Evolutionary conservation across 495 filamentous ascomycete genomes (phyloP).

Genomic region (Xylaria nigripes): DNA sequence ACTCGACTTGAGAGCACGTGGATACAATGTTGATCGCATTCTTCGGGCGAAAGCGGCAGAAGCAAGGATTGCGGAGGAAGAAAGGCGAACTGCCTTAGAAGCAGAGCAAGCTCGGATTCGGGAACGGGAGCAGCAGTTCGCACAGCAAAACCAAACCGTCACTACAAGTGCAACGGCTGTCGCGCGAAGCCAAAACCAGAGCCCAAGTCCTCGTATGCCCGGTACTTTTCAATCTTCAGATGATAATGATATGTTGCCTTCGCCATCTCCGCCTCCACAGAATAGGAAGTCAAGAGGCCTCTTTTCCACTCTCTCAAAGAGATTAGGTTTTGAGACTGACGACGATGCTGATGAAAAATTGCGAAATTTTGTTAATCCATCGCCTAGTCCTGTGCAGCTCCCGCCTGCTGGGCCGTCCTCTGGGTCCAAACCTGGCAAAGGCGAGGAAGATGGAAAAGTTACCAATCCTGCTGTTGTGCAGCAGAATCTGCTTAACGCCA

Average conservation of each 20-base stretch:
- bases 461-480: constrained; percentile 49
- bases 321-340: constrained; percentile 53
- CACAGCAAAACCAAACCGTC: constrained; percentile 30
- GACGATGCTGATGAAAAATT: constrained; percentile 33
- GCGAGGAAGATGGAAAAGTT: constrained; percentile 34
- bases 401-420: constrained; percentile 17
- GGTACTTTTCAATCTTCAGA: constrained; percentile 60
- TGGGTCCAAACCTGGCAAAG: constrained; percentile 14
- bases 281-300: constrained; percentile 36
- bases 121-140: constrained; percentile 50
- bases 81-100: constrained; percentile 66
- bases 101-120: constrained; percentile 61
- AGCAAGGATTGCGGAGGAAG: constrained; percentile 73
- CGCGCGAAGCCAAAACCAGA: constrained; percentile 25
- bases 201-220: constrained; percentile 46
- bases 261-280: constrained; percentile 20
- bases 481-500: constrained; percentile 68
- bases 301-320: constrained; percentile 56
- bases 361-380: constrained; percentile 31
- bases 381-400: constrained; percentile 12
- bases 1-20: constrained; percentile 64
- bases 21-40: constrained; percentile 93
- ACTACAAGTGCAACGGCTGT: constrained; percentile 23
- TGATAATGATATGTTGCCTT: constrained; percentile 18
- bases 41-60: constrained; percentile 76